A percentile compares a stretch with the other conserved stretches of the same genome.
These are phyloP conservation scores for Eucalyptus dawsonii DNA, from an alignment of 345 rosid species.

Conservation along the genomic window DNA sequence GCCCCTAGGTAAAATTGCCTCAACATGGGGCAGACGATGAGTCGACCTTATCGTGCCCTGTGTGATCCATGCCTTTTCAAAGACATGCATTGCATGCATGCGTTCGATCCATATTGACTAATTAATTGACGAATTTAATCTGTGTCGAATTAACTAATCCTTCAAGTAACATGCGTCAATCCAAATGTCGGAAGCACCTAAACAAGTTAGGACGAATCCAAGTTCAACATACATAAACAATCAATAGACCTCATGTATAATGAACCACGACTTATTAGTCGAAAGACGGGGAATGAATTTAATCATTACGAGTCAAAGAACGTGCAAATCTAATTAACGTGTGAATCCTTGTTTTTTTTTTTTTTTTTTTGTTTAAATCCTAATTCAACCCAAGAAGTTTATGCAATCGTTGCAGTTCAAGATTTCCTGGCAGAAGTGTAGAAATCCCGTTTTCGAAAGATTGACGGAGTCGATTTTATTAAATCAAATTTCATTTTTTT, in stretches of 20 bases:
- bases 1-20: neutral
- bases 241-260: neutral
- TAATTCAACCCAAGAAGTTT: neutral
- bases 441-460: neutral
- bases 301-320: neutral
- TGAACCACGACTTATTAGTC: neutral
- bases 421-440: neutral
- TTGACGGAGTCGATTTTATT: neutral
- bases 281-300: neutral
- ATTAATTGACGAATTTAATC: neutral
- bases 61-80: neutral
- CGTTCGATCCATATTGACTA: neutral
- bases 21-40: neutral
- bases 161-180: fast-evolving
- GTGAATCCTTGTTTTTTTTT: neutral
- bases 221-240: neutral
- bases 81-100: neutral
- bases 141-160: fast-evolving
- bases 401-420: neutral
- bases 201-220: neutral
- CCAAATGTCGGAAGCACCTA: no score
- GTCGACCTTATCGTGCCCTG: fast-evolving
- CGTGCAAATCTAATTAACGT: neutral
- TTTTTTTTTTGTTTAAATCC: neutral
- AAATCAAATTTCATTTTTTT: neutral